Evolutionary conservation across 164 flowering plant species (phyloP), one percentile per base, ranked within the genome.

Genomic region (Litsea cubeba): DNA sequence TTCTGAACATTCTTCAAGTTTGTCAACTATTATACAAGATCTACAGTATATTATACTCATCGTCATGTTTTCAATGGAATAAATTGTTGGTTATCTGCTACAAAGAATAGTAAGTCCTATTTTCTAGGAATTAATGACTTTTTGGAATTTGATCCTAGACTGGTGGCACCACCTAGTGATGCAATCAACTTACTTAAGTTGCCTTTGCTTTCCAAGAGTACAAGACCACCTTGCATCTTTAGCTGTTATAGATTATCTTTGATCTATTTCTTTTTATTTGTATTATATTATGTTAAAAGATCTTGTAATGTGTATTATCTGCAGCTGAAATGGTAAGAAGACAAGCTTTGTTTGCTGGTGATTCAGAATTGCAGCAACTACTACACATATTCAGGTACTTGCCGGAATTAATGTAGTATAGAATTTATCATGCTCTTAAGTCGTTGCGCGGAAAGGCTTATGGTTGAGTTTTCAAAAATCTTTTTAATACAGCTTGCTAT

Each of bases 331-430:
- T 95, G 99, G 90, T 75, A 11, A 85, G 98, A 74, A 85, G 91
- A 72, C 97, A 91, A 81, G 97, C 98, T 73, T 77, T 95, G 49
- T 95, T 95, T 79, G 98, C 98, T 46, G 99, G 99, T 1, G 99
- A 95, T 70, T 95, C 99, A n/a, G 99, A 95, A 86, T 86, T 90
- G 78, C 99, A 95, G 74, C 99, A 95, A 65, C 83, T 95, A 76
- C 97, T 95, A 65, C 97, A 95, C 71, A 93, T 95, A 65, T 95
- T 95, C 85, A 93, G 95, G 97, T 92, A 79, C 18, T 72, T 5
- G 14, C 11, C 3, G 1, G 60, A 62, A 62, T 5, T 25, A 30
- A 32, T 66, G 23, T 6, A 14, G 14, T 64, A 23, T 64, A 26
- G 1, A 60, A 6, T 60, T 18, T 24, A 40, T 40, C 11, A 30